A percentile compares a stretch with the other conserved stretches of the same genome.
Evolutionary conservation across 1,284 basidiomycete genomes (phyloP).

Genomic region (Cryptococcus hybrid): DNA sequence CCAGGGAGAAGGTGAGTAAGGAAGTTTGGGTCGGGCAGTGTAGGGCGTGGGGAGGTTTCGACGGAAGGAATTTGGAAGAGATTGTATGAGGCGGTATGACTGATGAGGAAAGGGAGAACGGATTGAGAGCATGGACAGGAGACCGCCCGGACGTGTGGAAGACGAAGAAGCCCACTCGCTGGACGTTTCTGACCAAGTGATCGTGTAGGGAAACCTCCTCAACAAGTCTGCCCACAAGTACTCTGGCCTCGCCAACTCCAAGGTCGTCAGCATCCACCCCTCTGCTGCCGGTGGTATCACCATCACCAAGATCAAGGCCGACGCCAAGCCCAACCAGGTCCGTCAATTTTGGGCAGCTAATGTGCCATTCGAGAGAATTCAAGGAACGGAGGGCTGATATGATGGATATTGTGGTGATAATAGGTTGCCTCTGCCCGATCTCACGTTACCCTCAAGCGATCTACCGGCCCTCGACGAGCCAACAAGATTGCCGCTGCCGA

Average conservation of each 20-base stretch:
- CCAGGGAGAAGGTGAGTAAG: conserved; percentile 71
- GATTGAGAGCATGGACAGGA: too few relatives aligned
- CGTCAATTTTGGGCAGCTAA: conserved; percentile 8
- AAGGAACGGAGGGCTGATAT: background rate
- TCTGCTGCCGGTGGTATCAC: conserved; percentile 60
- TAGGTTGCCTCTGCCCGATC: conserved; percentile 41
- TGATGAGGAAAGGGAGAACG: background rate
- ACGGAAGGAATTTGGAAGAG: background rate
- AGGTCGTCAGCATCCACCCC: conserved; percentile 70
- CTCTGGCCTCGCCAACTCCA: conserved; percentile 80
- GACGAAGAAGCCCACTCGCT: background rate
- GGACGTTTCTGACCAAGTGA: background rate
- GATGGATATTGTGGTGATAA: background rate
- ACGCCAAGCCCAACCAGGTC: conserved; percentile 57
- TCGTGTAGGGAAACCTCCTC: conserved; percentile 70
- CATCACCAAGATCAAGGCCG: conserved; percentile 68
- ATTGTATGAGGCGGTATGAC: background rate
- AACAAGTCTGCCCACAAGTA: conserved; percentile 86
- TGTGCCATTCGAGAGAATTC: background rate
- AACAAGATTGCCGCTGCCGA: conserved; percentile 66
- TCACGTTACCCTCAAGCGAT: conserved; percentile 62
- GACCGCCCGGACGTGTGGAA: too few relatives aligned
- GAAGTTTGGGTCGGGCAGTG: too few relatives aligned
- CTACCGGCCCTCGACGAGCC: conserved; percentile 71
- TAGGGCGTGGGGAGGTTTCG: background rate